Conservation (phyloP, 305 asterid genomes). For the Fraxinus sp. region DNA sequence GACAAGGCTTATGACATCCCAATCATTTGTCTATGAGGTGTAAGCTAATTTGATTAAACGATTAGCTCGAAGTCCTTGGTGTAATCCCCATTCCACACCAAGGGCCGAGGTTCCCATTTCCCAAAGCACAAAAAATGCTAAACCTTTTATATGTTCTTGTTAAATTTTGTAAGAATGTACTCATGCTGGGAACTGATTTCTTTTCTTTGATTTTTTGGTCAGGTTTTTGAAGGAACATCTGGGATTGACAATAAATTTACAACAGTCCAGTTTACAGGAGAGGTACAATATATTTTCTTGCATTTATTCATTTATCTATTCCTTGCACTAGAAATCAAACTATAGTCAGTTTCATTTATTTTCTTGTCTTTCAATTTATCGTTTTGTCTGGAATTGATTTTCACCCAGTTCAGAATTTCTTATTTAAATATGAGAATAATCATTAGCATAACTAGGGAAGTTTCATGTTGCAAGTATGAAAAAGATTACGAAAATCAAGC, state of each 20-base stretch:
- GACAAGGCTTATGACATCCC: background rate
- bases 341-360: background rate
- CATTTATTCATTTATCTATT: background rate
- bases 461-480: background rate
- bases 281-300: slow-evolving; percentile 12
- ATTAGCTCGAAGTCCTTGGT: background rate
- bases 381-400: background rate
- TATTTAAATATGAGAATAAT: background rate
- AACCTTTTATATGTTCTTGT: background rate
- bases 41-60: background rate
- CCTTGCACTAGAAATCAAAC: background rate
- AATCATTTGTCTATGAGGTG: background rate
- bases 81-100: background rate
- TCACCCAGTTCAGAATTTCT: background rate
- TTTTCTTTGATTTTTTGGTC: background rate
- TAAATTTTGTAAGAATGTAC: background rate
- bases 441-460: background rate
- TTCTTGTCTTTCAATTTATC: background rate
- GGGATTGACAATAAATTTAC: slow-evolving; percentile 25
- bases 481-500: background rate
- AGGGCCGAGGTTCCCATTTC: background rate
- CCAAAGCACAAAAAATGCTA: background rate
- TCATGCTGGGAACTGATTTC: background rate
- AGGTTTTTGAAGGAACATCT: slow-evolving; percentile 28
- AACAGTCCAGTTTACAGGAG: slow-evolving; percentile 25